Evolutionary conservation across 805 yeast genomes (phyloP), one percentile per base, ranked within the genome.

Genomic region (Cephaloascus fragrans): DNA sequence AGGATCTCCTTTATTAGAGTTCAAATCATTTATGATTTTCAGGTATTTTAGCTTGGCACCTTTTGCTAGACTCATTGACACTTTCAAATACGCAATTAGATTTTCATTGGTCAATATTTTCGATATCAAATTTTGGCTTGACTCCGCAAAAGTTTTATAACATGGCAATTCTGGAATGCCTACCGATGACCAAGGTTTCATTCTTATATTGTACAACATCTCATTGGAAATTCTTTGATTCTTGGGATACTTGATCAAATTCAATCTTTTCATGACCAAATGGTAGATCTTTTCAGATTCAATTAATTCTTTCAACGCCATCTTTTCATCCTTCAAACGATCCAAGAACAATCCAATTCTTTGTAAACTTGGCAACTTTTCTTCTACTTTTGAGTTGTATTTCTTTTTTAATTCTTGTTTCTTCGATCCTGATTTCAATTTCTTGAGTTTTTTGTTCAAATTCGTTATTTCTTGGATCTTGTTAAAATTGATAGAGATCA

Each of bases 141-240:
- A 50, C 12, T 43, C 43, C 33, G 40, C 33, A 44, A 60, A 68
- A 26, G 68, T 69, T 12, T 50, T 57, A 47, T 59, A 79, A 0
- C 64, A 52, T 3, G 90, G 88, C 33, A 75, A 49, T 20, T 67
- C 70, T 1, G 96, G 96, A 9, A 77, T 77, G 1, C 94, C 95
- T 17, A 88, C 81, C 0, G 87, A 73, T 18, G 81, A 73, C 62
- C 83, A 85, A 3, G 93, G 78, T 54, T 86, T 87, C 73, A 86
- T 70, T 47, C 95, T 73, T 35, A 87, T 60, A 8, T 69, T 59
- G 51, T 70, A 79, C 15, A 73, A 52, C 29, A 63, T 45, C 35
- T 60, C 60, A 43, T 54, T 59, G 2, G 57, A 41, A 9, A 47
- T 54, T 39, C 48, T 52, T 42, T 51, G 45, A 20, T 46, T 40